These are phyloP conservation scores for Thielaviopsis musarum DNA, from an alignment of 2,329 filamentous ascomycete genomes.

Conservation along the genomic window DNA sequence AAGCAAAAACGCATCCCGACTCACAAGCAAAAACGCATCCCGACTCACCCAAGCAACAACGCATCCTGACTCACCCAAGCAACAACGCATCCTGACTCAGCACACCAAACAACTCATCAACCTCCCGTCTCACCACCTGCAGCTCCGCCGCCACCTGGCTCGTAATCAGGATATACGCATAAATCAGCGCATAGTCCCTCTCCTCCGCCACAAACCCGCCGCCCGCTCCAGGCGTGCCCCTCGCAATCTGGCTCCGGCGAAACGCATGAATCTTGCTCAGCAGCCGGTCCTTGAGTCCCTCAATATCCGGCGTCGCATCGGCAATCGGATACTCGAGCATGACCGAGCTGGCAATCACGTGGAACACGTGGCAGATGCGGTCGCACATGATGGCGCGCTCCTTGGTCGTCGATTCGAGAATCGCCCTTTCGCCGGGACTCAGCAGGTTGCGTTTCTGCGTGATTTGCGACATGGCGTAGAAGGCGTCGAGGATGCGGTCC, in stretches of 20 bases:
- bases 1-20: too few relatives aligned
- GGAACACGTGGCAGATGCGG: slow-evolving; percentile 74
- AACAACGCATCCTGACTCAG: slow-evolving; percentile 42
- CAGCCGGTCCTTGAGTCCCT: slow-evolving; percentile 63
- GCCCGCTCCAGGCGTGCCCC: slow-evolving; percentile 14
- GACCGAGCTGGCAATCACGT: slow-evolving; percentile 79
- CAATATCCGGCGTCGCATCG: slow-evolving; percentile 71
- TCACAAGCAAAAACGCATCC: too few relatives aligned
- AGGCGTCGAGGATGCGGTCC: slow-evolving; percentile 73
- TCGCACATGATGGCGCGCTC: slow-evolving; percentile 72
- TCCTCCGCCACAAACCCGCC: slow-evolving; percentile 38
- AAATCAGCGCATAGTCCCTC: slow-evolving; percentile 77
- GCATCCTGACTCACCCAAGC: slow-evolving; percentile 26
- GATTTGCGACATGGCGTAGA: slow-evolving; percentile 91
- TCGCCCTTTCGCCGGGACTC: slow-evolving; percentile 62
- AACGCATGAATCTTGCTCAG: slow-evolving; percentile 81
- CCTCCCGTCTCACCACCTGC: slow-evolving; percentile 39
- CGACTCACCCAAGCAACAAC: too few relatives aligned
- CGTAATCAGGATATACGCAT: slow-evolving; percentile 67
- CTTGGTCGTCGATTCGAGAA: slow-evolving; percentile 60
- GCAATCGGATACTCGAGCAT: slow-evolving; percentile 90
- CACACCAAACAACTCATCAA: slow-evolving; percentile 46
- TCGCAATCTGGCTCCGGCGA: slow-evolving; percentile 45
- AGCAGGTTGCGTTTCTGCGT: slow-evolving; percentile 64
- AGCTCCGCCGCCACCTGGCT: slow-evolving; percentile 50